Evolutionary conservation across 345 rosid genomes (phyloP), one percentile per base, ranked within the genome.

Genomic region (Zanthoxylum bungeanum): DNA sequence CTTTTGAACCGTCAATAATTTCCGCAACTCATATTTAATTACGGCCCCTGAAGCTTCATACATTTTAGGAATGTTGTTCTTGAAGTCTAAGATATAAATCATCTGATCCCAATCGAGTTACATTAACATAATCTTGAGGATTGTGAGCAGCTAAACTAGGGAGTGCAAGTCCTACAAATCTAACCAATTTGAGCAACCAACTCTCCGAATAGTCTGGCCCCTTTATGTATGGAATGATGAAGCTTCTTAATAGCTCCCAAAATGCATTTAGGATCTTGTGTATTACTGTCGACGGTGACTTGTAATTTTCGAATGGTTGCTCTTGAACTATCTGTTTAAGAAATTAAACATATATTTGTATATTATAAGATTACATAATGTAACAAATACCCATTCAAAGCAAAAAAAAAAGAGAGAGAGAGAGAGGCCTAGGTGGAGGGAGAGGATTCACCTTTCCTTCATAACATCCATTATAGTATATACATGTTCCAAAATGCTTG

Each of bases 401-500:
- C n/a, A n/a, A n/a, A n/a, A n/a, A n/a, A n/a, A n/a, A n/a, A n/a
- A n/a, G n/a, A n/a, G n/a, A n/a, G n/a, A n/a, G n/a, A n/a, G n/a
- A n/a, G n/a, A n/a, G n/a, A n/a, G n/a, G n/a, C n/a, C n/a, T n/a
- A n/a, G n/a, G n/a, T n/a, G n/a, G 19, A 5, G 49, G 16, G 19
- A 44, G 49, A 14, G 49, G 49, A 44, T 4, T 49, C 47, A 88
- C 89, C 92, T 83, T 71, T 25, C 89, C 89, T 66, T 51, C 49
- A 72, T 91, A 87, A 76, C 73, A 76, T 79, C 90, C 80, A 60
- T 84, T 80, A 66, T 70, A 86, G 84, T 75, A 87, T 70, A 82
- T 73, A 82, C 92, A 87, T 19, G 87, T 64, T 17, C 94, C 92
- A 75, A 86, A 86, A 53, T 91, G 90, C 83, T 81, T 86, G 82